These are phyloP conservation scores for Lachancea sp. DNA, from an alignment of 805 yeast genomes.

Conservation along the genomic window DNA sequence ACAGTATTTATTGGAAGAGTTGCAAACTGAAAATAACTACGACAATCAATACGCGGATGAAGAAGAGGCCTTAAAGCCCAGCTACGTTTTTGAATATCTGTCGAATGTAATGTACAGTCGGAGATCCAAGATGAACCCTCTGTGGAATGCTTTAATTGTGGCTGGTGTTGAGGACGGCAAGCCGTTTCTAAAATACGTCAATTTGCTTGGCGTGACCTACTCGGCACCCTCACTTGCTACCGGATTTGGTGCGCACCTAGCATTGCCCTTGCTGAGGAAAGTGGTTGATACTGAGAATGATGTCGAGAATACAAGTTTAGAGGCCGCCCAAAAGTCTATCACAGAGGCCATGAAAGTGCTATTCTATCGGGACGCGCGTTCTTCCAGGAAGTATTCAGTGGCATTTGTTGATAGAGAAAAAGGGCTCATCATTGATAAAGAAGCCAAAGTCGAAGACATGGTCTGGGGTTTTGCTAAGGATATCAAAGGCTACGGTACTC, in stretches of 20 bases:
- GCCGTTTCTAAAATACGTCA: conserved; percentile 80
- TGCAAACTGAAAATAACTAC: conserved; percentile 72
- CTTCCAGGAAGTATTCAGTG: conserved; percentile 76
- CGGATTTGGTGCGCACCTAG: conserved; percentile 94
- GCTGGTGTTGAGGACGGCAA: conserved; percentile 74
- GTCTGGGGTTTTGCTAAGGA: conserved; percentile 87
- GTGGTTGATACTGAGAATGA: conserved; percentile 75
- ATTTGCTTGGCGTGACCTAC: conserved; percentile 86
- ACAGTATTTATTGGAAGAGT: conserved; percentile 65
- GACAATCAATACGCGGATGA: conserved; percentile 44
- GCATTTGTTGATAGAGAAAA: conserved; percentile 64
- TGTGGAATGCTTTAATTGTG: conserved; percentile 90
- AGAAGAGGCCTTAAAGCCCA: conserved; percentile 69
- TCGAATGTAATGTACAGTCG: conserved; percentile 79
- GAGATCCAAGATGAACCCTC: conserved; percentile 89
- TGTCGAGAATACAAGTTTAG: conserved; percentile 59
- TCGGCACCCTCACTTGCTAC: conserved; percentile 86
- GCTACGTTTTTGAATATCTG: conserved; percentile 81
- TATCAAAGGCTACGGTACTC: conserved; percentile 86
- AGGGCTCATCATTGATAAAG: conserved; percentile 59
- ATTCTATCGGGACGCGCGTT: conserved; percentile 94
- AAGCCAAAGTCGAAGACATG: conserved; percentile 64
- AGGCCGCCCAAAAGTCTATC: conserved; percentile 69
- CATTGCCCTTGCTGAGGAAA: conserved; percentile 84
- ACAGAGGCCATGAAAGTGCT: conserved; percentile 88